Conservation (phyloP, 441 rosid genomes). For the Corymbia citriodora region DNA sequence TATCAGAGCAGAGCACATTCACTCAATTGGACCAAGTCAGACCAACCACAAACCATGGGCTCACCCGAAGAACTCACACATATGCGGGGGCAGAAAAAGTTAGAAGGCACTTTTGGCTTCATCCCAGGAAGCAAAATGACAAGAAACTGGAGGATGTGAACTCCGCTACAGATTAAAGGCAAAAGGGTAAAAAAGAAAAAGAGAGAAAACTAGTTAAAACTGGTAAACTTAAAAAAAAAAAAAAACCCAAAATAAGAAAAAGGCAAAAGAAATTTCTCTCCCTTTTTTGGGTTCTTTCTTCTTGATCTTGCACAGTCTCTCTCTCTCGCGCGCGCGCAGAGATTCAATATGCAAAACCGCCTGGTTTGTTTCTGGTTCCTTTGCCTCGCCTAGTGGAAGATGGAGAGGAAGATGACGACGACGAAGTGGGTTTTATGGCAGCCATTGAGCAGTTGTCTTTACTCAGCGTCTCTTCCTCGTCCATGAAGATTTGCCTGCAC, state of each 20-base stretch:
- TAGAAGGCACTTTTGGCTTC: conserved; percentile 19
- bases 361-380: conserved; percentile 39
- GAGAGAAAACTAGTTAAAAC: neutral
- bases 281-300: neutral
- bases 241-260: neutral
- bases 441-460: conserved; percentile 44
- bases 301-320: neutral
- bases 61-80: neutral
- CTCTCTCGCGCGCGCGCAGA: neutral
- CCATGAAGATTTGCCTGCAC: conserved; percentile 73
- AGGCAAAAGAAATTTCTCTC: neutral
- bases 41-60: neutral
- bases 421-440: conserved; percentile 24
- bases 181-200: conserved; percentile 13
- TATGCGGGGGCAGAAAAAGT: neutral
- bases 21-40: neutral
- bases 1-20: neutral
- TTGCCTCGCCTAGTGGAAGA: conserved; percentile 29
- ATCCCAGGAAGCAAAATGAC: conserved; percentile 20
- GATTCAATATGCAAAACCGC: conserved; percentile 47
- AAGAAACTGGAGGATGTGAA: neutral
- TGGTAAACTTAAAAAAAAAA: neutral
- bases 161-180: conserved; percentile 20
- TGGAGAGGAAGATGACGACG: conserved; percentile 24
- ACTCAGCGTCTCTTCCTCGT: conserved; percentile 53